These are phyloP conservation scores for Podosphaera aphanis DNA, from an alignment of 2,329 filamentous ascomycete species.

Conservation along the genomic window DNA sequence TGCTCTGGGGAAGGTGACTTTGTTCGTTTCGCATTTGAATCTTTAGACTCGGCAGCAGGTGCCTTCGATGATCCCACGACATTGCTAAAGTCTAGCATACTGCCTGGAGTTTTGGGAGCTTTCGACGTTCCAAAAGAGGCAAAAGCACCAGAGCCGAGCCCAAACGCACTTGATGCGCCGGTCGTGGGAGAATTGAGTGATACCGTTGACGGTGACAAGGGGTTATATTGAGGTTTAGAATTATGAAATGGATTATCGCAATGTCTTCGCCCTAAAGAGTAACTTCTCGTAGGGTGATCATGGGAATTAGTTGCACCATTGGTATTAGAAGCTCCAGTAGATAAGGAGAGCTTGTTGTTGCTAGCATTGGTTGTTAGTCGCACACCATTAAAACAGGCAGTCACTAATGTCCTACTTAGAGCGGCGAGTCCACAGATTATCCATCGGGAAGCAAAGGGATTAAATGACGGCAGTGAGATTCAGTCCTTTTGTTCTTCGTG, in stretches of 20 bases:
- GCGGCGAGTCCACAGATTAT: slow-evolving; percentile 49
- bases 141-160: slow-evolving; percentile 82
- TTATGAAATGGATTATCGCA: slow-evolving; percentile 52
- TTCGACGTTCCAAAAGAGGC: slow-evolving; percentile 79
- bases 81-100: slow-evolving; percentile 55
- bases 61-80: slow-evolving; percentile 25
- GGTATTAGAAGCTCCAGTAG: slow-evolving; percentile 31
- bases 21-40: slow-evolving; percentile 16
- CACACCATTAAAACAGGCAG: slow-evolving; percentile 2
- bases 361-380: slow-evolving; percentile 10
- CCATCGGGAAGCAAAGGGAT: slow-evolving; percentile 10
- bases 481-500: too few relatives aligned
- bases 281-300: slow-evolving; percentile 35
- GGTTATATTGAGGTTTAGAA: slow-evolving; percentile 54
- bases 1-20: slow-evolving; percentile 21
- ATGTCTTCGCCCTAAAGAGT: slow-evolving; percentile 48
- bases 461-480: neutral
- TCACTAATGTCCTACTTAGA: slow-evolving; percentile 36
- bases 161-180: slow-evolving; percentile 70
- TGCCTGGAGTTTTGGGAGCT: slow-evolving; percentile 65
- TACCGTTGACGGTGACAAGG: slow-evolving; percentile 45
- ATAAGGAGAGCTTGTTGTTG: slow-evolving; percentile 65
- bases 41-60: slow-evolving; percentile 38
- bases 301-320: slow-evolving; percentile 15
- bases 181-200: slow-evolving; percentile 53